Conservation (phyloP, 2,329 filamentous ascomycete species). For the Ambrosiella cleistominuta region DNA sequence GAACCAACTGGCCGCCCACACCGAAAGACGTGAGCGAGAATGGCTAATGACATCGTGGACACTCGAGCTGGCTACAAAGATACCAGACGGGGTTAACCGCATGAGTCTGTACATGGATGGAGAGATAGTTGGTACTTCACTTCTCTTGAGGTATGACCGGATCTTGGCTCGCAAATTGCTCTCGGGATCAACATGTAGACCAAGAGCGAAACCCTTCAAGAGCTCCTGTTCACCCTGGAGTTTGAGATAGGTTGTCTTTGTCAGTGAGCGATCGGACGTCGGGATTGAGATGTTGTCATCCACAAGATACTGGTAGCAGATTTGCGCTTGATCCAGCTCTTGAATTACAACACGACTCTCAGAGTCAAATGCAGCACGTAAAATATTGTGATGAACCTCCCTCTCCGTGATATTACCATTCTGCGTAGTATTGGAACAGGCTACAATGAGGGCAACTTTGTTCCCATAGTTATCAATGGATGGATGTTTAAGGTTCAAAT, state of each 20-base stretch:
- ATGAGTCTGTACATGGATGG: constrained; percentile 8
- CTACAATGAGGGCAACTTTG: not conserved
- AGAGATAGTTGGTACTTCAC: constrained; percentile 1
- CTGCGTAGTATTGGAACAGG: constrained; percentile 5
- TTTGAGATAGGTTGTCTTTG: not conserved
- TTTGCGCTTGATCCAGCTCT: constrained; percentile 6
- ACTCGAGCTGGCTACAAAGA: constrained; percentile 6
- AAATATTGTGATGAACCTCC: constrained; percentile 4
- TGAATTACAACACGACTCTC: not conserved
- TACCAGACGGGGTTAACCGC: constrained; percentile 5
- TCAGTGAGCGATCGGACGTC: not conserved
- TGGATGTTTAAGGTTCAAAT: not conserved
- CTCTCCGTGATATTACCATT: not conserved
- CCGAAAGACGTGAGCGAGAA: constrained; percentile 5
- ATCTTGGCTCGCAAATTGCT: not conserved
- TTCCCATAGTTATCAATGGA: not conserved
- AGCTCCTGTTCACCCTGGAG: constrained; percentile 7
- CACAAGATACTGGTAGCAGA: constrained; percentile 10
- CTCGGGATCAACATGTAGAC: constrained; percentile 1
- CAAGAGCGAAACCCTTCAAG: constrained; percentile 4
- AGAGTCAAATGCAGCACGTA: not conserved
- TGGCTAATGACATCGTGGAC: constrained; percentile 2
- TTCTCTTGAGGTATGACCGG: constrained; percentile 3
- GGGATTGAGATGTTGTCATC: constrained; percentile 3
- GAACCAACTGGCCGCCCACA: constrained; percentile 12